phyloP scores from a whole-genome alignment of 2,329 filamentous ascomycete genomes.

The Truncatella angustata region DNA sequence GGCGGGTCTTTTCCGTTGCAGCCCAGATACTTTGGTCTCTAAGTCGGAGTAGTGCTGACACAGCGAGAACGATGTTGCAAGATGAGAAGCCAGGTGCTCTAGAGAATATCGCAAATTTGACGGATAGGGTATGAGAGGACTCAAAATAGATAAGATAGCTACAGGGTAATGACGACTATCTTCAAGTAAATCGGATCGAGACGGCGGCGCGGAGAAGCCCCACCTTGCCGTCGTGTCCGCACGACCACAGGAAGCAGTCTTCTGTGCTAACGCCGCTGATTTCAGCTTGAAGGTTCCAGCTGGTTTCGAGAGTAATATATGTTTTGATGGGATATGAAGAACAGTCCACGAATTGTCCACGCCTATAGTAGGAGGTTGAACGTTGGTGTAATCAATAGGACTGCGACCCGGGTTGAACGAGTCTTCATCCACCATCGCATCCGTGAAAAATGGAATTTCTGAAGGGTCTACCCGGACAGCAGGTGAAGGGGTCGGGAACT shows the following conservation, averaged over 20 bases:
- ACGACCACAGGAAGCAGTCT: constrained; percentile 39
- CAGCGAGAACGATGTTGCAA: constrained; percentile 87
- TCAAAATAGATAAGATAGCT: constrained; percentile 86
- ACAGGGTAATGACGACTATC: constrained; percentile 69
- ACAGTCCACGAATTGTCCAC: constrained; percentile 90
- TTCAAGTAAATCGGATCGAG: constrained; percentile 32
- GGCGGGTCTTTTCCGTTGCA: constrained; percentile 68
- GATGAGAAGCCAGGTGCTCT: constrained; percentile 79
- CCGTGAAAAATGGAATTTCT: constrained; percentile 87
- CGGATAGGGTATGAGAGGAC: constrained; percentile 85
- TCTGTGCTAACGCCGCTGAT: constrained; percentile 54
- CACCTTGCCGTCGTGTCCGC: constrained; percentile 17
- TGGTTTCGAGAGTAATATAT: constrained; percentile 68
- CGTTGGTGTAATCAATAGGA: constrained; percentile 73
- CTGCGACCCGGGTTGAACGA: constrained; percentile 77
- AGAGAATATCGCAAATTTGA: constrained; percentile 79
- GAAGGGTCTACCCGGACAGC: constrained; percentile 78
- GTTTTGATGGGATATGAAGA: constrained; percentile 85
- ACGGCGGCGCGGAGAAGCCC: constrained; percentile 25
- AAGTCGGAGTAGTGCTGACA: constrained; percentile 84
- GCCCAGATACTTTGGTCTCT: constrained; percentile 69
- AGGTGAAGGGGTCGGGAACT: constrained; percentile 91
- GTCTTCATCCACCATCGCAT: constrained; percentile 78
- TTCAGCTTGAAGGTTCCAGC: constrained; percentile 57
- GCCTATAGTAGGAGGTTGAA: constrained; percentile 79